These are phyloP conservation scores for Penicillium parvum DNA, from an alignment of 495 filamentous ascomycete species.

Conservation along the genomic window DNA sequence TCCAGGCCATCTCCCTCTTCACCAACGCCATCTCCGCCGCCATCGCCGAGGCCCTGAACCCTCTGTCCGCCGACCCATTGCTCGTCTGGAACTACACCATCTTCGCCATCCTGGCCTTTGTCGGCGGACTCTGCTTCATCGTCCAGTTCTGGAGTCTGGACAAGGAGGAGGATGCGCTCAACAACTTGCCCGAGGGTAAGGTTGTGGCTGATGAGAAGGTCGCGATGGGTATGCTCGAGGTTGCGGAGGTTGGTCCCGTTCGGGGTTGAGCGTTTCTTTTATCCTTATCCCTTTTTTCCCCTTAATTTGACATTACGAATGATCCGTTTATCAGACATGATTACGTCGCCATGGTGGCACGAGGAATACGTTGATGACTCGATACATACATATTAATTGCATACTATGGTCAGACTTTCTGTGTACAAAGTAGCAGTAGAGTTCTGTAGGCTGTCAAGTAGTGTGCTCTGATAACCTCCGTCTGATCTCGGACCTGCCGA, in stretches of 20 bases:
- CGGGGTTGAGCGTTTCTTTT: no score
- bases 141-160: conserved; percentile 53
- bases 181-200: conserved; percentile 36
- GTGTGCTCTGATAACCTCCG: no score
- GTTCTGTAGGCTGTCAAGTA: no score
- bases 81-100: conserved; percentile 63
- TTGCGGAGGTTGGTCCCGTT: conserved; percentile 17
- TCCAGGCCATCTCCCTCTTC: conserved; percentile 64
- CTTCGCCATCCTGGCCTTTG: conserved; percentile 55
- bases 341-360: no score
- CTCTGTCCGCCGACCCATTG: conserved; percentile 58
- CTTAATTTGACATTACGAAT: no score
- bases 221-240: conserved; percentile 4
- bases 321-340: no score
- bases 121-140: conserved; percentile 57
- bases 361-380: no score
- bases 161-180: conserved; percentile 60
- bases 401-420: no score
- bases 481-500: no score
- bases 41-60: conserved; percentile 59
- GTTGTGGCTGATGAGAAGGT: conserved; percentile 15
- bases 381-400: no score
- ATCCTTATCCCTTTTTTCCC: no score
- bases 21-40: conserved; percentile 61
- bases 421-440: no score